These are phyloP conservation scores for Candida dajiaensis DNA, from an alignment of 805 yeast genomes.

Conservation along the genomic window DNA sequence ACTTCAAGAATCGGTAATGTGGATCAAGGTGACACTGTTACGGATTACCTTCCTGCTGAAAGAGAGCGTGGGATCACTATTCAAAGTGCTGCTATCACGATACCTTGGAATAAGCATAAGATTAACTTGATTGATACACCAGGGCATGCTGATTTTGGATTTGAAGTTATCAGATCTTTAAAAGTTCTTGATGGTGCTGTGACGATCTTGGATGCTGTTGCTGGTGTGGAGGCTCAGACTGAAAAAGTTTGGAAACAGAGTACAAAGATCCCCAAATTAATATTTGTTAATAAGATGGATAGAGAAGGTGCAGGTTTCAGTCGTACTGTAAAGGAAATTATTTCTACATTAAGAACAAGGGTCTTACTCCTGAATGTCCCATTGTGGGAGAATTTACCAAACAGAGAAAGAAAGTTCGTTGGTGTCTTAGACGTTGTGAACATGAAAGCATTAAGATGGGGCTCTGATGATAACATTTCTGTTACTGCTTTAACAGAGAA, in stretches of 20 bases:
- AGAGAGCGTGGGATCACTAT: constrained; percentile 92
- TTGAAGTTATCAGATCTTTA: constrained; percentile 85
- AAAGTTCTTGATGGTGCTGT: constrained; percentile 94
- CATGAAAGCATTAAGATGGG: constrained; percentile 47
- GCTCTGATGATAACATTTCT: constrained; percentile 42
- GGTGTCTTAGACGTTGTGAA: constrained; percentile 78
- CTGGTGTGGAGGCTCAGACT: constrained; percentile 98
- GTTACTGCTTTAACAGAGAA: constrained; percentile 39
- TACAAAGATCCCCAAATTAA: constrained; percentile 64
- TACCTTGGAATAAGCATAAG: constrained; percentile 74
- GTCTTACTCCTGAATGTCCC: constrained; percentile 78
- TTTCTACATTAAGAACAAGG: constrained; percentile 65
- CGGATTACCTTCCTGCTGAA: constrained; percentile 87
- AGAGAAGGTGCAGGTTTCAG: constrained; percentile 93
- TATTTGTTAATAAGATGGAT: constrained; percentile 93
- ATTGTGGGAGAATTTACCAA: constrained; percentile 44
- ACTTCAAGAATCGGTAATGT: constrained; percentile 83
- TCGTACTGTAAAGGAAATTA: constrained; percentile 80
- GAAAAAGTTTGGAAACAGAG: constrained; percentile 97
- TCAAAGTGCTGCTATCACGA: constrained; percentile 91
- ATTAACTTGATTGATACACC: constrained; percentile 95
- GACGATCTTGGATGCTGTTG: constrained; percentile 88
- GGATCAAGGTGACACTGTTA: constrained; percentile 94
- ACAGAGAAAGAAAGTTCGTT: constrained; percentile 36
- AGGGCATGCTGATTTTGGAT: constrained; percentile 96